Percentiles rank a stretch among this genome's conserved stretches.
Evolutionary conservation across 1,284 basidiomycete genomes (phyloP).

Genomic region (Pascua sp.): DNA sequence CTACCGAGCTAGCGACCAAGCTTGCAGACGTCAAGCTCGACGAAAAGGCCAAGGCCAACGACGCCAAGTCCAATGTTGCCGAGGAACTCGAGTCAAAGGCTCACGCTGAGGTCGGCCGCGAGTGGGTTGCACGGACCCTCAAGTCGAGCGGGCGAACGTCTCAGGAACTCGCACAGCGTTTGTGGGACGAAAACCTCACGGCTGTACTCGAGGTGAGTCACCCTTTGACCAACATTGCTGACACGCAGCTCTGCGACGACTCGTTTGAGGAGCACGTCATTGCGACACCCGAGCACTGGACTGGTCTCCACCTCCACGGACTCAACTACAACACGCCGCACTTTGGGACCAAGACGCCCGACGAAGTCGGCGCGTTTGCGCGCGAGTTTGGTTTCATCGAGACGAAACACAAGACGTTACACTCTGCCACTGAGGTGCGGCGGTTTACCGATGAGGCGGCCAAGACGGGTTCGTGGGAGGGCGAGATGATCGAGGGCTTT

Average conservation of each 20-base stretch:
- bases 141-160: slow-evolving; percentile 63
- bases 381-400: slow-evolving; percentile 86
- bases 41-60: slow-evolving; percentile 13
- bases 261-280: slow-evolving; percentile 97
- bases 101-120: slow-evolving; percentile 46
- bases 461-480: slow-evolving; percentile 71
- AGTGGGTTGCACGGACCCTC: slow-evolving; percentile 78
- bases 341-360: slow-evolving; percentile 71
- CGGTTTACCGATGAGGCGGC: slow-evolving; percentile 68
- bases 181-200: slow-evolving; percentile 84
- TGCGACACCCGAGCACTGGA: slow-evolving; percentile 71
- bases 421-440: slow-evolving; percentile 66
- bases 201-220: slow-evolving; percentile 77
- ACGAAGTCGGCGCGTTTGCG: slow-evolving; percentile 74
- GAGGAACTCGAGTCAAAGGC: slow-evolving; percentile 29
- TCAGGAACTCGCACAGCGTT: slow-evolving; percentile 64
- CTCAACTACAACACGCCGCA: slow-evolving; percentile 70
- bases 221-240: background rate
- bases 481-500: slow-evolving; percentile 89
- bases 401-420: slow-evolving; percentile 63
- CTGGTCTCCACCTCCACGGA: slow-evolving; percentile 91
- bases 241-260: slow-evolving; percentile 84
- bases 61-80: slow-evolving; percentile 8
- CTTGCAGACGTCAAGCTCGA: slow-evolving; percentile 12
- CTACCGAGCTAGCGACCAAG: slow-evolving; percentile 2